Percentiles rank a stretch among this genome's conserved stretches.
phyloP scores from a whole-genome alignment of 257 asterid species.

The Nicotiana tabacum region DNA sequence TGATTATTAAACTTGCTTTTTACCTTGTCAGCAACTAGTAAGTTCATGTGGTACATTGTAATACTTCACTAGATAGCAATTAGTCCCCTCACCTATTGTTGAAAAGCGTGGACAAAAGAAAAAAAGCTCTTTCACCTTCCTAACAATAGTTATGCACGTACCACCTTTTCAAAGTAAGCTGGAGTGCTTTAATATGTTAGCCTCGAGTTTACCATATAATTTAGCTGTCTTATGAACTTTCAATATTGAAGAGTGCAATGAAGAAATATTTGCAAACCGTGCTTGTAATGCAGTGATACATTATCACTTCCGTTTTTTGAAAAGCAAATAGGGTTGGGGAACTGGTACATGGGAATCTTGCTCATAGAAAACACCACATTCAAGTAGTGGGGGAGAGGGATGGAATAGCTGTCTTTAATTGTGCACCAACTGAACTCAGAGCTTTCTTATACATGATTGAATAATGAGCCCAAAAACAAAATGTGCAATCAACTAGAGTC shows the following conservation, averaged over 20 bases:
- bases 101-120: constrained; percentile 3
- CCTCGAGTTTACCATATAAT: neutral
- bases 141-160: neutral
- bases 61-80: neutral
- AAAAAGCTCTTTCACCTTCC: neutral
- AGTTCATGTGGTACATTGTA: neutral
- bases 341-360: neutral
- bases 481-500: neutral
- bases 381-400: neutral
- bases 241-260: neutral
- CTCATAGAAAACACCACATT: neutral
- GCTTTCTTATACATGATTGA: neutral
- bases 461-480: neutral
- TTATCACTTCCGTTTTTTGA: neutral
- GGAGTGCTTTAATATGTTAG: constrained; percentile 1
- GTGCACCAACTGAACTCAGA: neutral
- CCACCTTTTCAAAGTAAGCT: neutral
- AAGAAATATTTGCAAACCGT: neutral
- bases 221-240: neutral
- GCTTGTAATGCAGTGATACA: neutral
- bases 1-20: too few species aligned
- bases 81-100: neutral
- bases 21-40: neutral
- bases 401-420: neutral
- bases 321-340: neutral